Base-by-base conservation (phyloP, 768 basidiomycete genomes). In the Podaxis sp. region DNA sequence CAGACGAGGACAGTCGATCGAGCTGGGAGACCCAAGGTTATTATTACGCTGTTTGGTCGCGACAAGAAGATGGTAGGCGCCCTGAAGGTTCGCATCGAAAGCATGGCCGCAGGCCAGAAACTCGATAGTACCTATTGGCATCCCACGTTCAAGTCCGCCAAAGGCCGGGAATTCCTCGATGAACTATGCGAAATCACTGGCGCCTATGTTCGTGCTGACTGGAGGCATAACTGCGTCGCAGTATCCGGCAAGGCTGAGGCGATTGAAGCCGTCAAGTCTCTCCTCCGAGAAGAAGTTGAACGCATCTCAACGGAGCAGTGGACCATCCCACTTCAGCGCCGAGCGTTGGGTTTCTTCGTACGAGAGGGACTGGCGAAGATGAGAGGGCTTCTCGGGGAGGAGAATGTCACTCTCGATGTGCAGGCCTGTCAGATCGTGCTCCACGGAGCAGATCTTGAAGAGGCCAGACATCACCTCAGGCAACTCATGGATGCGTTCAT, bases 61-160 rank as follows among this genome's bases (percentile, higher is more conserved):
- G 81, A 82, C 55, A 83, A 83, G 71, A 80, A 82, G 65, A 79
- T 78, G 1, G 77, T 82, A 1, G 87, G 87, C 1, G 76, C 79
- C 4, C 67, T 88, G 63, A 88, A 87, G 72, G 86, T 87, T 12
- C 74, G 86, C 57, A 82, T 85, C 0, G 87, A 88, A 69, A 80
- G 75, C 57, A 68, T 88, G 42, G 80, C 78, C 2, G 75, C 75
- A 24, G 87, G 87, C 4, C 80, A 83, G 44, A 80, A 72, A 39
- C 72, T 87, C 9, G 76, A 74, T 46, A 63, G 73, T 2, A 71
- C 72, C 3, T 77, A 77, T 38, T 87, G 85, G 86, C 85, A 87
- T 70, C 71, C 75, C 38, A 76, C 77, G 0, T 76, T 86, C 62
- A 68, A 52, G 38, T 64, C 33, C 39, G 4, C 66, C 22, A 65